Evolutionary conservation across 768 basidiomycete species (phyloP), one percentile per base, ranked within the genome.

Genomic region (Podaxis mareebaensis): DNA sequence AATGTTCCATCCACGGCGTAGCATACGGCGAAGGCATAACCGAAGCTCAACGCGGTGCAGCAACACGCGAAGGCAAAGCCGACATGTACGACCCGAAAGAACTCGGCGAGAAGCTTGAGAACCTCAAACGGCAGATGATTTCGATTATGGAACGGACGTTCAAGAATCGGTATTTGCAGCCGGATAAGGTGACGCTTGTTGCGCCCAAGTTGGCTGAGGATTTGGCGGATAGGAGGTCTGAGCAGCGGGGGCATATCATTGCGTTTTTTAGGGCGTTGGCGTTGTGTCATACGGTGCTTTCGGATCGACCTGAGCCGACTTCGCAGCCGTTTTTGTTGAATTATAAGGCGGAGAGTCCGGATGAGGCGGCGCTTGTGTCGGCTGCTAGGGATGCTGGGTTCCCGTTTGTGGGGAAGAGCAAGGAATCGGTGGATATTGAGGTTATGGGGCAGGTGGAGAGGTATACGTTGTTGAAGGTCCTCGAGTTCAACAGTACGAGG

Each of bases 321-420:
- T 77, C 76, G 24, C 75, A 86, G 3, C 91, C 93, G 0, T 85
- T 82, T 71, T 72, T 78, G 8, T 71, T 96, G 60, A 85, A 90
- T 63, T 99, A 98, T 81, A 99, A 98, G 76, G 96, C 96, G 3
- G 96, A 99, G 76, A 93, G 91, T 3, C 96, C 95, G 0, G 95
- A 98, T 70, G 96, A 98, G 73, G 93, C 95, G 22, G 96, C 96
- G 12, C 82, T 99, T 38, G 96, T 99, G 8, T 89, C 84, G 33
- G 94, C 92, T 8, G 96, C 96, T 15, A 83, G 96, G 40, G 96
- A 99, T 72, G 89, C 89, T 4, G 96, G 96, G 0, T 99, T 97
- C 73, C 91, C 93, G 1, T 99, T 97, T 76, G 75, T 97, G 48
- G 82, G 81, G 67, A 89, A 88, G 73, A 81, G 83, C 39, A 91